Base-by-base conservation (phyloP, 2,329 filamentous ascomycete species). In the Claviceps sp. region DNA sequence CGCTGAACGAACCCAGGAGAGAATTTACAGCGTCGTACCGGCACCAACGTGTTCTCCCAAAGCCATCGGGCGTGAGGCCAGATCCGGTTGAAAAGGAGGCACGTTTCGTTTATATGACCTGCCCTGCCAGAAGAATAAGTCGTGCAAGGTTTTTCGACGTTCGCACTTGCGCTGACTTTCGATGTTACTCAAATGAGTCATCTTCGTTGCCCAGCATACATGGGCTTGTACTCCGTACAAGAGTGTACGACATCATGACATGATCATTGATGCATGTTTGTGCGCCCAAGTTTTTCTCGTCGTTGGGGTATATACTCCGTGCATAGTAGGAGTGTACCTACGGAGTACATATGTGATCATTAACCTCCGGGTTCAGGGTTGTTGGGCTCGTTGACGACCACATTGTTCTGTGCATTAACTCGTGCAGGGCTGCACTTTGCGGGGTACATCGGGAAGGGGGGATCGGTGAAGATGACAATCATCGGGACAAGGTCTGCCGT, bases 381-480 rank as follows among this genome's bases (percentile, higher is more conserved):
- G 14, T 42, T 26, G 6, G 26, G 19, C 22, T 8, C 4, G 50
- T 24, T 16, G 37, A 24, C 39, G 48, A 38, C 43, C 52, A 53
- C 52, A 38, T 53, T 53, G 34, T 43, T 37, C 3, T 50, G 42
- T 50, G 47, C 51, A 39, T 39, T 39, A 11, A 26, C 44, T 19
- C 13, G 34, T 44, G 30, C 47, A 50, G 43, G 47, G 47, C 38
- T 4, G 44, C 14, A 14, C 11, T 41, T 37, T 42, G 42, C 34
- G 47, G 42, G 51, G 34, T 47, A 26, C 47, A 47, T 45, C 41
- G 48, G 41, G 17, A 14, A 16, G 8, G 11, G 30, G 30, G 26
- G 2, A 47, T 47, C 24, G 19, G 46, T 14, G 11, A 48, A 37
- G 8, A 17, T 46, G 6, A 26, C 10, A 34, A 14, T 34, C n/a